Evolutionary conservation across 768 basidiomycete genomes (phyloP).

Genomic region (Gymnopilus junonius): DNA sequence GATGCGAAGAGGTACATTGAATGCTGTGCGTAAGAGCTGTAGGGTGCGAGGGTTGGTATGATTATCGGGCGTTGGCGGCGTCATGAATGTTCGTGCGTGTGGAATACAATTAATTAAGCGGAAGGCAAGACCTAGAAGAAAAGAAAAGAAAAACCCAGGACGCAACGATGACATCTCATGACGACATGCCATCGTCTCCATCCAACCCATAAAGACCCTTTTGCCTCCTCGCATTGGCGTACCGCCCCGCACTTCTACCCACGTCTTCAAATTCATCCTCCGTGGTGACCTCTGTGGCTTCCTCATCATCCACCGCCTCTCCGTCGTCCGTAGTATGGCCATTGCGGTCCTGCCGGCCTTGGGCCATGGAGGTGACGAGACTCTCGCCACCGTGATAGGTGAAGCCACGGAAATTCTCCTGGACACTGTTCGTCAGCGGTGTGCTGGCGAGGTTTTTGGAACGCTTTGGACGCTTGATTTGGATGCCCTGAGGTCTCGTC

Average conservation of each 20-base stretch:
- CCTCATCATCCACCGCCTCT: slow-evolving; percentile 57
- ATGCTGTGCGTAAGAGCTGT: not conserved
- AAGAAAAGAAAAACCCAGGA: not conserved
- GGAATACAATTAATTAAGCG: not conserved
- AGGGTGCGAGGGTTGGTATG: not conserved
- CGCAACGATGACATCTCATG: slow-evolving; percentile 10
- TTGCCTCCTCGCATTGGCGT: slow-evolving; percentile 61
- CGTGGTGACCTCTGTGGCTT: slow-evolving; percentile 52
- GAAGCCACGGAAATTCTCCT: slow-evolving; percentile 97
- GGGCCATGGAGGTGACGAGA: slow-evolving; percentile 45
- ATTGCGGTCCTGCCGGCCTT: slow-evolving; percentile 31
- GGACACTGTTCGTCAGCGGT: slow-evolving; percentile 88
- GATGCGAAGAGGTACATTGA: not conserved
- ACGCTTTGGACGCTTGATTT: slow-evolving; percentile 50
- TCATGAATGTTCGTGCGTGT: not conserved
- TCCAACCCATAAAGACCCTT: slow-evolving; percentile 36
- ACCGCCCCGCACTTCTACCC: slow-evolving; percentile 66
- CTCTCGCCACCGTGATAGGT: slow-evolving; percentile 83
- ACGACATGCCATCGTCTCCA: slow-evolving; percentile 45
- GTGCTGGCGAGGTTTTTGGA: slow-evolving; percentile 54
- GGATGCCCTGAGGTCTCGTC: slow-evolving; percentile 44
- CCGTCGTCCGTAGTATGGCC: slow-evolving; percentile 57
- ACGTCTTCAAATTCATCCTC: slow-evolving; percentile 82
- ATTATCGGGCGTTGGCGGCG: slow-evolving; percentile 4
- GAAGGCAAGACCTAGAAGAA: not conserved